Evolutionary conservation across 73 alveolate genomes (phyloP), one percentile per base, ranked within the genome.

Genomic region (Symbiodinium pilosum): DNA sequence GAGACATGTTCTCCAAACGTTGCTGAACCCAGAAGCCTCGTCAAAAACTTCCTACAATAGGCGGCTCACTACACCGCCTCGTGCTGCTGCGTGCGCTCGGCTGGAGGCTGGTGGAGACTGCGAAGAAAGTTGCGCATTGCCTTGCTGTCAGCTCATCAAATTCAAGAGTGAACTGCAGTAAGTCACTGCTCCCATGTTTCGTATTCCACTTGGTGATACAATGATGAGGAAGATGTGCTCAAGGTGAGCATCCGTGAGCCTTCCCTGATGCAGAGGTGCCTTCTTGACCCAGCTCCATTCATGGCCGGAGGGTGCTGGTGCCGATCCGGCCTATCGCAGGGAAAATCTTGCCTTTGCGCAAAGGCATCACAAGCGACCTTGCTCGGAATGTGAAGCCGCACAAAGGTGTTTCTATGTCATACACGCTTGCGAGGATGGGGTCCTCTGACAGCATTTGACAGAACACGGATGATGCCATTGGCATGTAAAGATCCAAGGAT

Each of bases 221-320:
- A 24, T 51, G 68, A 51, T 51, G 68, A 0, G 7, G n/a, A n/a
- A n/a, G n/a, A n/a, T n/a, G n/a, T n/a, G n/a, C n/a, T n/a, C n/a
- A n/a, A n/a, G n/a, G n/a, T n/a, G n/a, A n/a, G n/a, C n/a, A 47
- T 6, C 59, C 59, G 59, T 14, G 59, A 47, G 59, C 59, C 59
- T n/a, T n/a, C n/a, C n/a, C n/a, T n/a, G n/a, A n/a, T n/a, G n/a
- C n/a, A n/a, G n/a, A n/a, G n/a, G n/a, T 24, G 52, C 94, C 94
- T 88, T 56, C 95, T 88, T 88, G 44, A 88, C 95, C 95, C 95
- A 88, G 34, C 86, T 64, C 95, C 95, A 88, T 34, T 88, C 95
- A 36, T 56, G 36, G 44, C 95, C 95, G 7, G 77, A 64, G 2
- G 77, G 77, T 32, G 77, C 77, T 12, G 32, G 16, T 24, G 77